phyloP scores from a whole-genome alignment of 2,329 filamentous ascomycete species.

The Escovopsis sp. region DNA sequence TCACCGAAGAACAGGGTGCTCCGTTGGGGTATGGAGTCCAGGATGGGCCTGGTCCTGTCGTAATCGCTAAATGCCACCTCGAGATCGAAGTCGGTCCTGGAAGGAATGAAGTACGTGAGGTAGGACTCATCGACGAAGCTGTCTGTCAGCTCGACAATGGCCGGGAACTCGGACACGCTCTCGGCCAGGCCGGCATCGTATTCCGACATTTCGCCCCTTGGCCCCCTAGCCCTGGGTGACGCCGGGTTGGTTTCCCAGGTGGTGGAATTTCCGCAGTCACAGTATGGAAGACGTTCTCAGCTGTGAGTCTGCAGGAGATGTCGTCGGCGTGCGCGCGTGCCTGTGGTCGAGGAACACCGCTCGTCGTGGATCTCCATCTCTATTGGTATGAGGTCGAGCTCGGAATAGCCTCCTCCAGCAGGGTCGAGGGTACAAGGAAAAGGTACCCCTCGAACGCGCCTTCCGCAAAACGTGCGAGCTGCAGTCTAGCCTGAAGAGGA shows the following conservation, averaged over 20 bases:
- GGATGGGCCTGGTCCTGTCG: constrained; percentile 28
- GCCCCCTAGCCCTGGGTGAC: too few species aligned
- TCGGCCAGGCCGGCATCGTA: constrained; percentile 10
- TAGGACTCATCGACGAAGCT: constrained; percentile 42
- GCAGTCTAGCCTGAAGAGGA: too few species aligned
- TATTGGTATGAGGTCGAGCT: neutral
- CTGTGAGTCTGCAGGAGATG: too few species aligned
- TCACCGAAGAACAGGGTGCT: constrained; percentile 59
- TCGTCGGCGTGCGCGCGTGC: too few species aligned
- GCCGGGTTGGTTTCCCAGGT: neutral
- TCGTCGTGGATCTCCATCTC: too few species aligned
- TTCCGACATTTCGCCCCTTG: constrained; percentile 8
- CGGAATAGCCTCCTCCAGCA: neutral
- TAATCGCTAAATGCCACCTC: constrained; percentile 34
- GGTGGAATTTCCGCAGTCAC: constrained; percentile 1
- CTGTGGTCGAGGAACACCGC: too few species aligned
- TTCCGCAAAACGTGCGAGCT: too few species aligned
- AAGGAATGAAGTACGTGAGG: constrained; percentile 46
- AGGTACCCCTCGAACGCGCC: too few species aligned
- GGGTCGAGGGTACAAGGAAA: too few species aligned
- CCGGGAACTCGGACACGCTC: constrained; percentile 10
- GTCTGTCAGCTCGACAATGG: constrained; percentile 12
- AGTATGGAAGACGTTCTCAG: neutral
- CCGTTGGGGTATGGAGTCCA: constrained; percentile 46
- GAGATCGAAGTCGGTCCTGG: constrained; percentile 38